These are phyloP conservation scores for Colletotrichum paranaense DNA, from an alignment of 2,329 filamentous ascomycete genomes.

Conservation along the genomic window DNA sequence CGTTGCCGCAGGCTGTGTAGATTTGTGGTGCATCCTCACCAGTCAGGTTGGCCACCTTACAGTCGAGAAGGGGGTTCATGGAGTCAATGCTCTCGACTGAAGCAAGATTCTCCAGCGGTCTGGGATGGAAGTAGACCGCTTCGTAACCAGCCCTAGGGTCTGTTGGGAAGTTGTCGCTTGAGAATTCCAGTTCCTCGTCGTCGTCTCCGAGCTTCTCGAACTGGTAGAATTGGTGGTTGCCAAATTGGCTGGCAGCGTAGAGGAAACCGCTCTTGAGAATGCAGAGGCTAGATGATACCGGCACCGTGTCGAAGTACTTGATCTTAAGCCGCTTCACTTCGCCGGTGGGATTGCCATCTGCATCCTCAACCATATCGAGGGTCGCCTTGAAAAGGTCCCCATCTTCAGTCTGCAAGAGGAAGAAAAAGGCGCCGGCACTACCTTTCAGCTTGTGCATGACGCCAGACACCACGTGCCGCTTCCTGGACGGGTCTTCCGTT, in stretches of 20 bases:
- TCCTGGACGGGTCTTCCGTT: constrained; percentile 91
- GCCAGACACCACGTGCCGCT: constrained; percentile 86
- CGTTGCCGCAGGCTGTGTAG: constrained; percentile 90
- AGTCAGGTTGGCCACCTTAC: constrained; percentile 90
- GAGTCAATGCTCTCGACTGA: constrained; percentile 87
- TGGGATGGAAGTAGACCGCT: constrained; percentile 86
- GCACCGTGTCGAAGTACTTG: constrained; percentile 98
- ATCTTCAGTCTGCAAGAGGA: constrained; percentile 94
- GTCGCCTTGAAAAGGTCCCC: constrained; percentile 98
- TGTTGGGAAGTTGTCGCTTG: constrained; percentile 83
- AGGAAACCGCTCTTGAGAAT: constrained; percentile 97
- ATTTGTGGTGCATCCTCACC: constrained; percentile 97
- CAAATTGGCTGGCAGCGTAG: constrained; percentile 91
- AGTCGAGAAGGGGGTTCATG: constrained; percentile 91
- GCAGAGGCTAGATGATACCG: constrained; percentile 86
- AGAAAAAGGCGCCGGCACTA: constrained; percentile 90
- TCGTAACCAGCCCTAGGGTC: constrained; percentile 79
- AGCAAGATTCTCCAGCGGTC: constrained; percentile 83
- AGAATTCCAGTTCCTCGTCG: constrained; percentile 88
- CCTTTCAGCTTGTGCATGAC: constrained; percentile 98
- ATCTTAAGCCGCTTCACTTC: constrained; percentile 88
- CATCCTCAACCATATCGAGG: constrained; percentile 88
- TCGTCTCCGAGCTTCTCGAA: constrained; percentile 98
- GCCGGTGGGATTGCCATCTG: constrained; percentile 80
- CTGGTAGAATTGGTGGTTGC: constrained; percentile 95